Conservation (phyloP, 306 rosid species). For the Purshia tridentata region DNA sequence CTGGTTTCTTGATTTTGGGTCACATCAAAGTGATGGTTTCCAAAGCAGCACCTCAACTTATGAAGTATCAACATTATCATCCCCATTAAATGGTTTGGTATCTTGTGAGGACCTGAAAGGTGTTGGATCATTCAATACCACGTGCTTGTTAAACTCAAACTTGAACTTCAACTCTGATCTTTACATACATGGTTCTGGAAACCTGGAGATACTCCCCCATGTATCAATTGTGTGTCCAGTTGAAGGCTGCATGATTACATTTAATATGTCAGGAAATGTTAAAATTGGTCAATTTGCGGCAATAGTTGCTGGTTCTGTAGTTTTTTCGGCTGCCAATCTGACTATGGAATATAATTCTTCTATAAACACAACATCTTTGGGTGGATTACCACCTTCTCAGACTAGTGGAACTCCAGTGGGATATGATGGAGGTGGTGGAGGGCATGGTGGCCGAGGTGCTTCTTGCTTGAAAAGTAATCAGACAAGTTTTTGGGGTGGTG, state of each 20-base stretch:
- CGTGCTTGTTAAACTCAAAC: conserved; percentile 82
- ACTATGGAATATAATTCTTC: conserved; percentile 64
- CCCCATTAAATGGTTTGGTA: conserved; percentile 37
- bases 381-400: conserved; percentile 94
- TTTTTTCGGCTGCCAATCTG: conserved; percentile 74
- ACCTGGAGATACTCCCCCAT: conserved; percentile 81
- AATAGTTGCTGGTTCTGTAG: conserved; percentile 76
- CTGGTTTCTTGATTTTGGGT: conserved; percentile 38
- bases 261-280: conserved; percentile 86
- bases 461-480: conserved; percentile 70
- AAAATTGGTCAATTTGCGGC: conserved; percentile 80
- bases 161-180: conserved; percentile 58
- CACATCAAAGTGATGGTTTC: conserved; percentile 39
- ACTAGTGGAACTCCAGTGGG: conserved; percentile 96
- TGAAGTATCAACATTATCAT: conserved; percentile 34
- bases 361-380: conserved; percentile 76
- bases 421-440: conserved; percentile 92
- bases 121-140: conserved; percentile 90
- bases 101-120: conserved; percentile 90
- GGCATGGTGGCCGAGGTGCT: conserved; percentile 99
- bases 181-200: conserved; percentile 73
- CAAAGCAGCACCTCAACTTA: conserved; percentile 27
- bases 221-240: conserved; percentile 72
- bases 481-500: conserved; percentile 94
- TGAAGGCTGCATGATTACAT: conserved; percentile 69